phyloP scores from a whole-genome alignment of 441 rosid genomes.

The Gossypium gossypioides region DNA sequence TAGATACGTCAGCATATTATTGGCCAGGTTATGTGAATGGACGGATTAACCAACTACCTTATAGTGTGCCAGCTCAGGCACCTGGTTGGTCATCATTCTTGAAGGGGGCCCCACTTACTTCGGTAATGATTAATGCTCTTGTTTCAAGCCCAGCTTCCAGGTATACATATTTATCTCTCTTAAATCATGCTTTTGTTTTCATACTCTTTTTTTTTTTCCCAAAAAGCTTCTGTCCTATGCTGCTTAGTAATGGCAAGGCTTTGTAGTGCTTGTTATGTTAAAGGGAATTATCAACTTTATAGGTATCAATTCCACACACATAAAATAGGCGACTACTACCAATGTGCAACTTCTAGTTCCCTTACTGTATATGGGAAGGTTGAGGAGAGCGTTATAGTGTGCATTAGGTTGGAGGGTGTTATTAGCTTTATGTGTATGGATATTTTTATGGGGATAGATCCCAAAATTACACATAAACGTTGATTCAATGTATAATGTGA shows the following conservation, averaged over 20 bases:
- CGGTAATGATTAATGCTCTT: slow-evolving; percentile 48
- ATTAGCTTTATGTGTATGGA: background rate
- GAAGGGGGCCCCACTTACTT: slow-evolving; percentile 50
- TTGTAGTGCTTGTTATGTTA: background rate
- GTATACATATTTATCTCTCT: slow-evolving; percentile 26
- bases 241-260: background rate
- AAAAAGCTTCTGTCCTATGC: background rate
- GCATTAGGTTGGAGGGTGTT: background rate
- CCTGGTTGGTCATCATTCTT: slow-evolving; percentile 61
- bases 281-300: slow-evolving; percentile 1
- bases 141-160: slow-evolving; percentile 69
- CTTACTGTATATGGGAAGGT: background rate
- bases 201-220: background rate
- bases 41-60: slow-evolving; percentile 46
- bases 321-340: background rate
- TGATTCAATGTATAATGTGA: background rate
- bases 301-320: background rate
- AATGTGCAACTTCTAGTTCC: background rate
- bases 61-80: slow-evolving; percentile 36
- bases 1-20: slow-evolving; percentile 60
- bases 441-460: background rate
- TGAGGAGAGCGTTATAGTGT: background rate
- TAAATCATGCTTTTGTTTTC: slow-evolving; percentile 7
- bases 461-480: background rate
- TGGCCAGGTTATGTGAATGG: slow-evolving; percentile 74